Conservation (phyloP, 1,284 basidiomycete species). For the Irpex lacteus region DNA sequence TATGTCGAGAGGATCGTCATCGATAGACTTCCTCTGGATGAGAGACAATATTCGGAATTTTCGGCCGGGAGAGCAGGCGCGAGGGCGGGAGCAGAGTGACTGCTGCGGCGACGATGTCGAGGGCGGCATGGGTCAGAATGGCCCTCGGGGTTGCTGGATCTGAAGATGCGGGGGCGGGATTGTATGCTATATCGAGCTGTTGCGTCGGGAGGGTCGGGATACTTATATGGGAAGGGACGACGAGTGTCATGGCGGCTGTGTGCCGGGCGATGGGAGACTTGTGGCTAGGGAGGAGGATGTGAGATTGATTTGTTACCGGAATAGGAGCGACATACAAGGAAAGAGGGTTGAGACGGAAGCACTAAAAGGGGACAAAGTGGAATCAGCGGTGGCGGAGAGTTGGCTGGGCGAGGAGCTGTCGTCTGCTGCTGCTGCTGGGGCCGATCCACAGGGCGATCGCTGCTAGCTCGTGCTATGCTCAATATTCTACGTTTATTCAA, state of each 20-base stretch:
- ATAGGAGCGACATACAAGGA: not conserved
- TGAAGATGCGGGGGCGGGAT: not conserved
- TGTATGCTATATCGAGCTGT: not conserved
- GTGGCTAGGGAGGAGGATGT: not conserved
- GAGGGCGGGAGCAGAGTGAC: slow-evolving; percentile 13
- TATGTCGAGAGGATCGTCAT: slow-evolving; percentile 7
- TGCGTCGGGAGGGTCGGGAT: slow-evolving; percentile 2
- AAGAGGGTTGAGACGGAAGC: not conserved
- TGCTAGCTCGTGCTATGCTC: too few relatives aligned
- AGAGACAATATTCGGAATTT: slow-evolving; percentile 14
- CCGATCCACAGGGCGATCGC: too few relatives aligned
- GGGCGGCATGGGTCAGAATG: slow-evolving; percentile 7
- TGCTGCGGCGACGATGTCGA: slow-evolving; percentile 12
- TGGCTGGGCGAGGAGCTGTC: not conserved
- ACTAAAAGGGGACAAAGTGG: not conserved
- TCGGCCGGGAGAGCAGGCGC: slow-evolving; percentile 6
- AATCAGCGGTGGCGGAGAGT: not conserved
- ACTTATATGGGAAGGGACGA: slow-evolving; percentile 10
- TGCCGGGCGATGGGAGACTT: not conserved
- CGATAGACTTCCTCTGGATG: slow-evolving; percentile 13
- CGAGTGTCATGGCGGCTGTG: slow-evolving; percentile 13
- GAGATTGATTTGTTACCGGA: not conserved
- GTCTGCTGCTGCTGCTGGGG: not conserved
- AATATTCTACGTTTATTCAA: not conserved
- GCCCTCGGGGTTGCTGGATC: slow-evolving; percentile 12